Conservation (phyloP, 2,329 filamentous ascomycete species). For the Hawksworthiomyces lignivorus region DNA sequence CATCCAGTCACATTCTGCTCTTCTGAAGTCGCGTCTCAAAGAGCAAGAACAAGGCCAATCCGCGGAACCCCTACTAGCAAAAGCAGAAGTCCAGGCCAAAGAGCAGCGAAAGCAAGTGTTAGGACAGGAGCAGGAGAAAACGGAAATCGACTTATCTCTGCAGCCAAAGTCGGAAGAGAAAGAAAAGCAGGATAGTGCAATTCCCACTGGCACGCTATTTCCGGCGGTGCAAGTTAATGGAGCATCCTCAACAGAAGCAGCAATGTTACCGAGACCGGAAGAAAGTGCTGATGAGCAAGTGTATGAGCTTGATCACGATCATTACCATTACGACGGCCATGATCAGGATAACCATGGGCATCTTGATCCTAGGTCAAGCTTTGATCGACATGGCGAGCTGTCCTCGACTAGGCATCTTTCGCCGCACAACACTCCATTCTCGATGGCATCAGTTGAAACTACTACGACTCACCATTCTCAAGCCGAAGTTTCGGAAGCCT, state of each 20-base stretch:
- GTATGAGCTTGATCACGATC: constrained; percentile 11
- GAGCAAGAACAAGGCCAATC: not conserved
- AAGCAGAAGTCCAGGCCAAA: constrained; percentile 13
- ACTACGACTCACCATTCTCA: constrained; percentile 41
- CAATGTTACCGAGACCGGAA: not conserved
- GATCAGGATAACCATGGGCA: constrained; percentile 17
- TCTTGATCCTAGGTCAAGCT: constrained; percentile 25
- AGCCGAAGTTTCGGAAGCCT: constrained; percentile 54
- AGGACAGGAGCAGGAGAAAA: not conserved
- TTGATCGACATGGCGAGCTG: constrained; percentile 47
- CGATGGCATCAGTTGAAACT: constrained; percentile 53
- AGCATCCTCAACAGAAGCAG: constrained; percentile 24
- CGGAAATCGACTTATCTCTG: not conserved
- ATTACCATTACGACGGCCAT: constrained; percentile 26
- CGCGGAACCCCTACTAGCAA: too few relatives aligned
- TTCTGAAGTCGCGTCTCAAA: constrained; percentile 2
- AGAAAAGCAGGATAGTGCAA: not conserved
- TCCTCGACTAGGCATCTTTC: constrained; percentile 46
- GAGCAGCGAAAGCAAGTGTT: not conserved
- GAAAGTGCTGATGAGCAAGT: not conserved
- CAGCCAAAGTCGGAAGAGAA: too few relatives aligned
- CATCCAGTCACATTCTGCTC: constrained; percentile 40
- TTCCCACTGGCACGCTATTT: constrained; percentile 1
- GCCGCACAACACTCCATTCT: constrained; percentile 55
- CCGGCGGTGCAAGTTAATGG: constrained; percentile 22